Conservation (phyloP, 2,329 filamentous ascomycete genomes). For the Trichoderma sp. region DNA sequence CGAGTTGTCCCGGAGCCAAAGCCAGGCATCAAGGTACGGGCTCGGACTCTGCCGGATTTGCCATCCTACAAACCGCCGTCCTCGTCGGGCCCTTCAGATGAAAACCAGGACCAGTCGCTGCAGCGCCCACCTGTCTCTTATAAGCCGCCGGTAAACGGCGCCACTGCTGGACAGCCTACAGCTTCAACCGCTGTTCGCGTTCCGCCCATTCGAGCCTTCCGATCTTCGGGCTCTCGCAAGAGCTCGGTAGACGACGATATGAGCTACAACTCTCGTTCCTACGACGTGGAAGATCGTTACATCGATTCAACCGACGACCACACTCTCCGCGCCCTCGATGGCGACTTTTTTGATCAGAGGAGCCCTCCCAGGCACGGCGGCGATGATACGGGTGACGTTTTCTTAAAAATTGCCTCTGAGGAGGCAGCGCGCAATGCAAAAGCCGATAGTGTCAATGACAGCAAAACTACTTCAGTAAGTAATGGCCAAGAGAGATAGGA, state of each 20-base stretch:
- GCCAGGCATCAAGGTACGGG: slow-evolving; percentile 24
- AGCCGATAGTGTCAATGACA: slow-evolving; percentile 35
- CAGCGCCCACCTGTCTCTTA: slow-evolving; percentile 51
- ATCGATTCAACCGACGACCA: slow-evolving; percentile 48
- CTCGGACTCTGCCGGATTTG: slow-evolving; percentile 47
- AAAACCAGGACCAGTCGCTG: slow-evolving; percentile 42
- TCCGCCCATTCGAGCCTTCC: slow-evolving; percentile 55
- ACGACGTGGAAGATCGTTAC: slow-evolving; percentile 44
- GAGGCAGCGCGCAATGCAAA: slow-evolving; percentile 42
- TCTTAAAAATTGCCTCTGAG: slow-evolving; percentile 58
- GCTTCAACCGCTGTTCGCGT: slow-evolving; percentile 35
- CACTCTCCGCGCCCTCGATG: slow-evolving; percentile 52
- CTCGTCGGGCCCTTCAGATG: slow-evolving; percentile 44
- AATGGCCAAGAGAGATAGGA: not conserved
- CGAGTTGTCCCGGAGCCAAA: slow-evolving; percentile 25
- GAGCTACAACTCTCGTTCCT: slow-evolving; percentile 45
- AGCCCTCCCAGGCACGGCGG: slow-evolving; percentile 35
- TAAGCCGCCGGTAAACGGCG: slow-evolving; percentile 36
- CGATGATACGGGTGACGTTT: slow-evolving; percentile 58
- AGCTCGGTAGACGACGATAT: slow-evolving; percentile 55
- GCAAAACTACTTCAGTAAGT: slow-evolving; percentile 35
- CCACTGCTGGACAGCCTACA: slow-evolving; percentile 33
- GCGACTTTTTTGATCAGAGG: slow-evolving; percentile 27
- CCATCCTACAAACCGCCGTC: slow-evolving; percentile 45
- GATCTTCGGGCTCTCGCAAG: slow-evolving; percentile 57